phyloP scores from a whole-genome alignment of 2,329 filamentous ascomycete species.

The Apiospora aurea region DNA sequence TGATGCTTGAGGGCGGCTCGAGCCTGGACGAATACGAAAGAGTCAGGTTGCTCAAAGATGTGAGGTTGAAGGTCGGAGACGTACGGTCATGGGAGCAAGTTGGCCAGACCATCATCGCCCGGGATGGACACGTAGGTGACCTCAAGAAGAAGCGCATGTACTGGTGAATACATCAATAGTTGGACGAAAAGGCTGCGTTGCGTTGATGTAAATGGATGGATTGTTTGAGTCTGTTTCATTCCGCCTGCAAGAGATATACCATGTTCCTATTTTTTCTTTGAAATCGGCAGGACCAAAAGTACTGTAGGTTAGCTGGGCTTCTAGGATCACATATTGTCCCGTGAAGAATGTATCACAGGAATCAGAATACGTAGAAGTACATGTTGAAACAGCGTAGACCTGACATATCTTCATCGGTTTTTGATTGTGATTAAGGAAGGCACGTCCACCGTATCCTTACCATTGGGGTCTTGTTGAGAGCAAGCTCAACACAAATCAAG shows the following conservation, averaged over 20 bases:
- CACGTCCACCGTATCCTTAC: neutral
- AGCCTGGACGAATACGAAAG: neutral
- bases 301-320: neutral
- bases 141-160: neutral
- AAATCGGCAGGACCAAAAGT: neutral
- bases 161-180: neutral
- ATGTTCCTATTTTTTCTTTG: neutral
- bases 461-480: neutral
- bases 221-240: neutral
- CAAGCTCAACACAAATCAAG: neutral
- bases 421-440: neutral
- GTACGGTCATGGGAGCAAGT: neutral
- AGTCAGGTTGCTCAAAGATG: neutral
- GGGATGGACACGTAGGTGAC: neutral
- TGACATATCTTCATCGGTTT: neutral
- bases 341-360: neutral
- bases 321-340: no score
- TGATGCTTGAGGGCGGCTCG: neutral
- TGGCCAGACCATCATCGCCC: neutral
- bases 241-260: neutral
- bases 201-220: neutral
- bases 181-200: rapidly evolving
- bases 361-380: neutral
- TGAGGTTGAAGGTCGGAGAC: neutral
- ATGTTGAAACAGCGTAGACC: neutral